phyloP scores from a whole-genome alignment of 176 grass and related monocot genomes.

The maize (Zea mays) region DNA sequence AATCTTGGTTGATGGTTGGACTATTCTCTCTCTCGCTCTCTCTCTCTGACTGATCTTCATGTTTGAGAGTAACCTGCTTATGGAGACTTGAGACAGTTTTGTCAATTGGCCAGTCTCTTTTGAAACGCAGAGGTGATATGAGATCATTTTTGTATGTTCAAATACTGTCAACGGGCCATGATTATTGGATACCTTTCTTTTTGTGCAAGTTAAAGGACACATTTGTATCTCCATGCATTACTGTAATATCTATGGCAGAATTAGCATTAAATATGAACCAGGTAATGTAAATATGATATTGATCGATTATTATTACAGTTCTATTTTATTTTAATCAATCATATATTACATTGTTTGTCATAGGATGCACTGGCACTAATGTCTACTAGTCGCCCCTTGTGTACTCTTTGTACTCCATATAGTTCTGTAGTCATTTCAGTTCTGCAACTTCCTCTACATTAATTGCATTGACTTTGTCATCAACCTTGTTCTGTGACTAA shows the following conservation, averaged over 20 bases:
- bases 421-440: not conserved
- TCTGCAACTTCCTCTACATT: conserved; percentile 27
- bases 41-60: not conserved
- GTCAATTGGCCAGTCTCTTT: not conserved
- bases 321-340: conserved; percentile 5
- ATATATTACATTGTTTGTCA: not conserved
- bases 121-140: not conserved
- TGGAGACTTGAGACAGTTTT: not conserved
- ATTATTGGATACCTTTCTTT: not conserved
- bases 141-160: not conserved
- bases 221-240: not conserved
- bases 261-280: conserved; percentile 9
- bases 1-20: not conserved
- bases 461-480: conserved; percentile 12
- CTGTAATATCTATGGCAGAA: not conserved
- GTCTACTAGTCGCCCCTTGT: not conserved
- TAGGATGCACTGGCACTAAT: conserved; percentile 6
- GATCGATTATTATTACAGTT: not conserved
- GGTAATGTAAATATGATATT: conserved; percentile 14
- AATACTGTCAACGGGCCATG: not conserved
- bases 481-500: conserved; percentile 14
- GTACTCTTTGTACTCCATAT: conserved; percentile 18
- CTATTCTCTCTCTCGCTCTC: too few relatives aligned
- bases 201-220: not conserved
- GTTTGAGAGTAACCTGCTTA: not conserved